These are phyloP conservation scores for Nakaseomyces kungkrabaensis DNA, from an alignment of 1,139 yeast genomes.

Conservation along the genomic window DNA sequence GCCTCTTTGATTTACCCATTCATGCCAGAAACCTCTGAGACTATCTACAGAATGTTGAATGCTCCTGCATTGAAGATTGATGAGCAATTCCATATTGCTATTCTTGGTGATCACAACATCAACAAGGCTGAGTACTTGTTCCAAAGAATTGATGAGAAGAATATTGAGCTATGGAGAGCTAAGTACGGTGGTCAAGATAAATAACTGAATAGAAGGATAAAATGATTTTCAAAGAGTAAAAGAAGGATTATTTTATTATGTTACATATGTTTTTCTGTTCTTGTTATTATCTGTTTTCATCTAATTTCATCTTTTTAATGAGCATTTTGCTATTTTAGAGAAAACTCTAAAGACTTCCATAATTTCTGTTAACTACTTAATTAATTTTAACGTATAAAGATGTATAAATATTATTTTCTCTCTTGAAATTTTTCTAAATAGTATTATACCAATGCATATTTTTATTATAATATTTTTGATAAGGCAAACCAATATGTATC, in stretches of 20 bases:
- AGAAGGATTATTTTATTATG: background rate
- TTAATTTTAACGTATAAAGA: too few relatives aligned
- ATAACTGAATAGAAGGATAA: constrained; percentile 1
- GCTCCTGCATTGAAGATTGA: constrained; percentile 74
- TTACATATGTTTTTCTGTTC: background rate
- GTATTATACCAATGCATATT: too few relatives aligned
- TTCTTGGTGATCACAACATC: constrained; percentile 75
- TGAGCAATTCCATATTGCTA: constrained; percentile 57
- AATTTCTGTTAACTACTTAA: background rate
- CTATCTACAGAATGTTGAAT: constrained; percentile 68
- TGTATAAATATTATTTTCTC: too few relatives aligned
- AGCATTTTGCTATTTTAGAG: too few relatives aligned
- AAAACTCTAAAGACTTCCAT: too few relatives aligned
- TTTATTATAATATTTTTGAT: too few relatives aligned
- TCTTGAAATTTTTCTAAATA: too few relatives aligned
- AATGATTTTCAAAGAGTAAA: background rate
- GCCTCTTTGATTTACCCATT: constrained; percentile 75
- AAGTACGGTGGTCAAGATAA: constrained; percentile 68
- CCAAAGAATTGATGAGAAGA: constrained; percentile 81
- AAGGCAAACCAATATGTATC: too few relatives aligned
- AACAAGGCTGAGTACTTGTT: constrained; percentile 89
- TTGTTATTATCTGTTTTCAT: background rate
- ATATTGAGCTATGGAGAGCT: constrained; percentile 78
- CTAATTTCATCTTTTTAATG: too few relatives aligned
- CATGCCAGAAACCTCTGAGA: constrained; percentile 74